Base-by-base conservation (phyloP, 345 rosid genomes). In the Fremontodendron californicum region DNA sequence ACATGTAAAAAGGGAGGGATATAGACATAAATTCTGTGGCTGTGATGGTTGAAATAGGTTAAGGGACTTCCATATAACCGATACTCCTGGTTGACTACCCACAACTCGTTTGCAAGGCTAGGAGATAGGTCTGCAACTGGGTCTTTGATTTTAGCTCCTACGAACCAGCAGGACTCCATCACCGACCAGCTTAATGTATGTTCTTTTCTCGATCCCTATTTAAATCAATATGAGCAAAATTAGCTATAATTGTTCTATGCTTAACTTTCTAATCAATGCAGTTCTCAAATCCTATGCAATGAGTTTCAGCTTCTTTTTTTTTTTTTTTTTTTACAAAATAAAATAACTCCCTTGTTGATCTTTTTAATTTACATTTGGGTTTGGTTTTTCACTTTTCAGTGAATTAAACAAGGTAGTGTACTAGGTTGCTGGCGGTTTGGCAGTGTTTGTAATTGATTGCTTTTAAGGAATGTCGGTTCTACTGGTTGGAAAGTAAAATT, bases 11-110 rank as follows among this genome's bases (percentile, higher is more conserved):
- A 25, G 29, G 5, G 29, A 9, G 25, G 29, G 1, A 31, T 35
- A 43, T 31, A 49, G 35, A 27, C 4, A 42, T 75, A 3, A 33
- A 18, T 46, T 46, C 39, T 27, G 15, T 52, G 49, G 1, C 6
- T 29, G 39, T 67, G 71, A 25, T 45, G 19, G 67, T 65, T 46
- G 5, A 40, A 74, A 74, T 76, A 89, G 98, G 92, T 84, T 37
- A 92, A 87, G 70, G 88, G 83, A 25, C 85, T 93, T 84, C 87
- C 97, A 25, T 96, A 84, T 75, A 91, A 96, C 81, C 88, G 86
- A 18, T 93, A 96, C 81, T 89, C 99, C 23, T 96, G 98, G 99
- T 74, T 96, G 42, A 93, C 97, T 29, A 92, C 98, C 2, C 98
- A 96, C 85, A 96, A 93, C 69, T 88, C 99, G 18, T 96, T 75